Evolutionary conservation across 2,329 filamentous ascomycete species (phyloP).

Genomic region (Botrytis elliptica): DNA sequence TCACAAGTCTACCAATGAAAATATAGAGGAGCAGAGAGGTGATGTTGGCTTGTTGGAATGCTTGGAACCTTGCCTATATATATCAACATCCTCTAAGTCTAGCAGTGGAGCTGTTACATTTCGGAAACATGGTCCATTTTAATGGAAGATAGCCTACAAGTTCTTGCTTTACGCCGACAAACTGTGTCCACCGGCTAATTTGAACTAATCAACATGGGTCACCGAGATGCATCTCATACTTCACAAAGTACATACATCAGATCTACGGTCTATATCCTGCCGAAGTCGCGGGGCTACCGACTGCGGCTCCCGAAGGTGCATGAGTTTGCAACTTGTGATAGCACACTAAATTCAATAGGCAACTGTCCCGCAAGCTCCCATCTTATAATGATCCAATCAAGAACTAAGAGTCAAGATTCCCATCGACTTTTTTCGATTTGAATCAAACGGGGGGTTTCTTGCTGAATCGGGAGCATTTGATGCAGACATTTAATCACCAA

Average conservation of each 20-base stretch:
- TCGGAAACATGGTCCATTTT: not conserved
- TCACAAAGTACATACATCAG: not conserved
- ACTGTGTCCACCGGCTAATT: not conserved
- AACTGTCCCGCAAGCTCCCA: not conserved
- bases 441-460: not conserved
- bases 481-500: not conserved
- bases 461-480: not conserved
- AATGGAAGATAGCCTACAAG: not conserved
- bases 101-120: not conserved
- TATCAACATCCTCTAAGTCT: not conserved
- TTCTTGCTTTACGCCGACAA: not conserved
- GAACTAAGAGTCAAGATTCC: not conserved
- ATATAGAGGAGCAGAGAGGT: not conserved
- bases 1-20: not conserved
- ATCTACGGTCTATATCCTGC: not conserved
- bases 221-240: not conserved
- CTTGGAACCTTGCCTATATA: not conserved
- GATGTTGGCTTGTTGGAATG: not conserved
- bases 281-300: not conserved
- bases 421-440: not conserved
- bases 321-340: not conserved
- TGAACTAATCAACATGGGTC: not conserved
- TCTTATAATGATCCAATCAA: not conserved
- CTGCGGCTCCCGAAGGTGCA: not conserved
- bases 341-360: not conserved